Evolutionary conservation across 257 asterid species (phyloP).

Genomic region (Solanum infundibuliforme): DNA sequence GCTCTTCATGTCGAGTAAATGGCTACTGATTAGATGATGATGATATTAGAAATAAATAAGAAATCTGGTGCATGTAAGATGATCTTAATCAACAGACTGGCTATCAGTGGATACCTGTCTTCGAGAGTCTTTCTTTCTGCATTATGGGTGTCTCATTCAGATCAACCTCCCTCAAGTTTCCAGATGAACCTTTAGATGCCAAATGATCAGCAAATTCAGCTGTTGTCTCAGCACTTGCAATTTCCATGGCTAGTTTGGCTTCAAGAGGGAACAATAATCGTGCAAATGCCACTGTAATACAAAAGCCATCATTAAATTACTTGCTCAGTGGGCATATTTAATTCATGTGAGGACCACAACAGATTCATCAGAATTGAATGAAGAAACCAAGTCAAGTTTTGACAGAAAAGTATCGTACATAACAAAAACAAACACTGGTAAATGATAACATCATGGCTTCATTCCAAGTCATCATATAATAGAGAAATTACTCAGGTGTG

Average conservation of each 20-base stretch:
- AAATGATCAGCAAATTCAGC: conserved; percentile 36
- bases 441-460: neutral
- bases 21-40: neutral
- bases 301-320: neutral
- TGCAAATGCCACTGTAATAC: conserved; percentile 51
- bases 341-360: neutral
- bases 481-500: neutral
- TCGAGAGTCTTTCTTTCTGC: conserved; percentile 44
- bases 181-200: conserved; percentile 41
- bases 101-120: conserved; percentile 38
- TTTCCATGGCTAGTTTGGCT: conserved; percentile 73
- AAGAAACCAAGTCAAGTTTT: neutral
- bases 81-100: neutral
- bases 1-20: neutral
- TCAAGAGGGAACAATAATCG: conserved; percentile 65
- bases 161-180: conserved; percentile 60
- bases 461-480: neutral
- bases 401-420: neutral
- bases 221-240: conserved; percentile 62
- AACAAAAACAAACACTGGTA: neutral
- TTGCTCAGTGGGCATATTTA: neutral
- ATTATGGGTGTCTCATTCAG: conserved; percentile 58
- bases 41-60: neutral
- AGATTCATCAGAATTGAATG: neutral
- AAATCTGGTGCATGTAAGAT: neutral